Evolutionary conservation across 2,329 filamentous ascomycete genomes (phyloP).

Genomic region (Blastomyces emzantsi): DNA sequence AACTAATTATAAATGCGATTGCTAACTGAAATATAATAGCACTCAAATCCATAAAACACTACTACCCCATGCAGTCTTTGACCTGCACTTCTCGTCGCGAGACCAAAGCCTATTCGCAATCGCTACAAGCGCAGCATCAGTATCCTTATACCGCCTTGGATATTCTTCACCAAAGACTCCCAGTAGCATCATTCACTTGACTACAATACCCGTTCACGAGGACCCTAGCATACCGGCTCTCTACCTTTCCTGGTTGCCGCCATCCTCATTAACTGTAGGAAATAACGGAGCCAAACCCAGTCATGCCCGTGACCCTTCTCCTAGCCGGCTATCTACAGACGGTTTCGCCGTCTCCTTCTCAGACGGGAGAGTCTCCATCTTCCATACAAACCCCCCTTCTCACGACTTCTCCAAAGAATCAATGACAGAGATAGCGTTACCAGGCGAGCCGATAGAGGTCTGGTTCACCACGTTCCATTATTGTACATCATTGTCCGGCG

Average conservation of each 20-base stretch:
- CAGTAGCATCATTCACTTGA: constrained; percentile 27
- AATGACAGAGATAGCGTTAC: constrained; percentile 66
- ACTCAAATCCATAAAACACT: constrained; percentile 49
- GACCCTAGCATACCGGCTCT: constrained; percentile 54
- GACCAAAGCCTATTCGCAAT: constrained; percentile 55
- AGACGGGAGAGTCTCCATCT: constrained; percentile 52
- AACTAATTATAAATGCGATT: not conserved
- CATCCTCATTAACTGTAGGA: not conserved
- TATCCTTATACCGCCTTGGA: constrained; percentile 31
- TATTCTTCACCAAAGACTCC: constrained; percentile 14
- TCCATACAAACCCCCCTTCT: constrained; percentile 40
- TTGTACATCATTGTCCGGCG: not conserved
- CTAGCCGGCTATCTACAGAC: constrained; percentile 23
- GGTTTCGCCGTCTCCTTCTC: constrained; percentile 64
- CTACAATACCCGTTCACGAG: constrained; percentile 43
- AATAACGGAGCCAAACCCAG: constrained; percentile 21
- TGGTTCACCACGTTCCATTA: constrained; percentile 30
- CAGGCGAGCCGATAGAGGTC: constrained; percentile 37
- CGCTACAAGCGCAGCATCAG: constrained; percentile 61
- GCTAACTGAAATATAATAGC: constrained; percentile 31
- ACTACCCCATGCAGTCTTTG: constrained; percentile 67
- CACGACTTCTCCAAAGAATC: constrained; percentile 25
- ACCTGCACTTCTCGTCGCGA: constrained; percentile 67
- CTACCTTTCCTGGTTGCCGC: constrained; percentile 64
- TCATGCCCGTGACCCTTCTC: not conserved